These are phyloP conservation scores for Patellaria atrata DNA, from an alignment of 495 filamentous ascomycete species.

Conservation along the genomic window DNA sequence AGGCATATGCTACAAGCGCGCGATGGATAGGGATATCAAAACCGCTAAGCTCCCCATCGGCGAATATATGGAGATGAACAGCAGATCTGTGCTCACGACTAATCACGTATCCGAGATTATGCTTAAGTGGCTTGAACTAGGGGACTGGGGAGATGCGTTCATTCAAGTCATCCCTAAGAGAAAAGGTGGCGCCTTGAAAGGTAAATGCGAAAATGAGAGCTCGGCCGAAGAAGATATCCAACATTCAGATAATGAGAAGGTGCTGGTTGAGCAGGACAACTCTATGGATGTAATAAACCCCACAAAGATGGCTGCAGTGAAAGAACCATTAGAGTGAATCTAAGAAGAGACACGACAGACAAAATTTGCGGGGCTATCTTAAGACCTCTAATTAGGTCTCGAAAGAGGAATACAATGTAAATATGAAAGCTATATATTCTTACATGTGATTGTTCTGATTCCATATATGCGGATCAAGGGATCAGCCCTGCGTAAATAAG, in stretches of 20 bases:
- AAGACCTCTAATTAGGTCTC: too few relatives aligned
- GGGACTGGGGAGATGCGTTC: constrained; percentile 85
- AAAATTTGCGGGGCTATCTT: too few relatives aligned
- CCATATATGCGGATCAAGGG: too few relatives aligned
- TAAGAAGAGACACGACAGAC: too few relatives aligned
- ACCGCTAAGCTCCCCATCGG: constrained; percentile 89
- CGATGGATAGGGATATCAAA: constrained; percentile 55
- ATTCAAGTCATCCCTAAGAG: constrained; percentile 70
- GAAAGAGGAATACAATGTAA: too few relatives aligned
- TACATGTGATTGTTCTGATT: too few relatives aligned
- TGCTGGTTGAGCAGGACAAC: too few relatives aligned
- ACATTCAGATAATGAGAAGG: constrained; percentile 1
- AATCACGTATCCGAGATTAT: constrained; percentile 97
- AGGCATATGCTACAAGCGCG: constrained; percentile 76
- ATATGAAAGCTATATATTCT: too few relatives aligned
- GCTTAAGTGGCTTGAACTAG: constrained; percentile 73
- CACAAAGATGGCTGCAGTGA: too few relatives aligned
- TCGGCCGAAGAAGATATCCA: constrained; percentile 5
- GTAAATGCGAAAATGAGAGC: constrained; percentile 13
- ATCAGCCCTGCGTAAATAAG: too few relatives aligned
- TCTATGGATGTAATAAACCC: too few relatives aligned
- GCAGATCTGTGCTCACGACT: constrained; percentile 67
- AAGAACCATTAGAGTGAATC: too few relatives aligned
- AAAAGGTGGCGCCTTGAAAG: constrained; percentile 54
- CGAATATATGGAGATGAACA: constrained; percentile 78